Evolutionary conservation across 352 stramenopile species (phyloP).

Genomic region (Phytophthora meadii): DNA sequence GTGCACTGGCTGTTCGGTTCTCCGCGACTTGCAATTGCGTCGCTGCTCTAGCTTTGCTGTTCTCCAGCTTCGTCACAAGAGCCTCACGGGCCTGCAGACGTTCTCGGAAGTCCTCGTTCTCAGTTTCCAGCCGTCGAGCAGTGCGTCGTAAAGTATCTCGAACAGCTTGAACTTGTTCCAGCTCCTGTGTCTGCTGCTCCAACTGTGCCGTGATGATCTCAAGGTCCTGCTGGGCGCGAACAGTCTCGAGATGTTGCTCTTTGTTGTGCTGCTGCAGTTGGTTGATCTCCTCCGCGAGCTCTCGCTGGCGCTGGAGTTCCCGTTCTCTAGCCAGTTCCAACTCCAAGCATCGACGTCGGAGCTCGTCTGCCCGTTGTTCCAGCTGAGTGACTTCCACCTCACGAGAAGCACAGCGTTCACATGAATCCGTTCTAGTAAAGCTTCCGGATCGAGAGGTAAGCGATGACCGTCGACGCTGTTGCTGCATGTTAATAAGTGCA

Average conservation of each 20-base stretch:
- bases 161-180: slow-evolving; percentile 22
- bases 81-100: slow-evolving; percentile 28
- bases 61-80: slow-evolving; percentile 28
- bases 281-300: slow-evolving; percentile 29
- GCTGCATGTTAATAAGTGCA: slow-evolving; percentile 11
- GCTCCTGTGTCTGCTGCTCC: slow-evolving; percentile 28
- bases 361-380: slow-evolving; percentile 35
- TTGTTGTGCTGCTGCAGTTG: slow-evolving; percentile 33
- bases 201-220: slow-evolving; percentile 29
- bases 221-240: slow-evolving; percentile 21
- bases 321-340: slow-evolving; percentile 48
- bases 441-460: slow-evolving; percentile 19
- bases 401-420: slow-evolving; percentile 29
- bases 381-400: slow-evolving; percentile 27
- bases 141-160: slow-evolving; percentile 38
- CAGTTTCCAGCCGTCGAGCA: slow-evolving; percentile 22
- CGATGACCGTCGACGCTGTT: slow-evolving; percentile 16
- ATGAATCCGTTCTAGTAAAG: slow-evolving; percentile 22
- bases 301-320: slow-evolving; percentile 31
- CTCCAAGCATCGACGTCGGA: slow-evolving; percentile 55
- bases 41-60: slow-evolving; percentile 23
- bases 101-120: slow-evolving; percentile 29
- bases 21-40: slow-evolving; percentile 48
- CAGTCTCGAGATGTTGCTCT: slow-evolving; percentile 23
- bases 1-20: slow-evolving; percentile 34